These are phyloP conservation scores for Fusarium aywerte DNA, from an alignment of 2,329 filamentous ascomycete species.

Conservation along the genomic window DNA sequence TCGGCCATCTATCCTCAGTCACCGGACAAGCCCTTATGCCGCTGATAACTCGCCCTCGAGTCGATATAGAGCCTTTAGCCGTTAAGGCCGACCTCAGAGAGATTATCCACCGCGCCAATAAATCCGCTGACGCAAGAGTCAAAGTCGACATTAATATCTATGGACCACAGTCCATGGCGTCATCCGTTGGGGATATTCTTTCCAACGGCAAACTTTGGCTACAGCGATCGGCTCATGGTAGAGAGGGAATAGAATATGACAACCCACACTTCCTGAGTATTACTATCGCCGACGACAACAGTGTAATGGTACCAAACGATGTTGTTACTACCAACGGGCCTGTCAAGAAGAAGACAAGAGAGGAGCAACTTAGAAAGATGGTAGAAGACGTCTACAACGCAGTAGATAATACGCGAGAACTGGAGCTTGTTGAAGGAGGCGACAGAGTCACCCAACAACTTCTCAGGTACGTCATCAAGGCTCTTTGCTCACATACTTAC, in stretches of 20 bases:
- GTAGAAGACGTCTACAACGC: conserved; percentile 9
- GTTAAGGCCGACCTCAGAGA: background rate
- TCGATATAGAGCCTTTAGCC: background rate
- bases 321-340: accelerated
- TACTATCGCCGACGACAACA: accelerated
- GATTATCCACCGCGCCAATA: conserved; percentile 1
- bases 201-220: conserved; percentile 11
- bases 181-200: accelerated
- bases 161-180: background rate
- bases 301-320: accelerated
- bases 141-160: conserved; percentile 14
- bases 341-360: background rate
- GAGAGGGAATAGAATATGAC: background rate
- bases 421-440: conserved; percentile 8
- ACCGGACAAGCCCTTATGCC: background rate
- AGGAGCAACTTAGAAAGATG: conserved; percentile 18
- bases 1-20: background rate
- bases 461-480: background rate
- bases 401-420: conserved; percentile 8
- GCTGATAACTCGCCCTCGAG: background rate
- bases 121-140: background rate
- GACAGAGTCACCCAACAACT: background rate
- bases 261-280: conserved; percentile 13
- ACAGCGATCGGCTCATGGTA: background rate
- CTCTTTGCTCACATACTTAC: accelerated